These are phyloP conservation scores for Lentinula aciculospora DNA, from an alignment of 768 basidiomycete species.

Conservation along the genomic window DNA sequence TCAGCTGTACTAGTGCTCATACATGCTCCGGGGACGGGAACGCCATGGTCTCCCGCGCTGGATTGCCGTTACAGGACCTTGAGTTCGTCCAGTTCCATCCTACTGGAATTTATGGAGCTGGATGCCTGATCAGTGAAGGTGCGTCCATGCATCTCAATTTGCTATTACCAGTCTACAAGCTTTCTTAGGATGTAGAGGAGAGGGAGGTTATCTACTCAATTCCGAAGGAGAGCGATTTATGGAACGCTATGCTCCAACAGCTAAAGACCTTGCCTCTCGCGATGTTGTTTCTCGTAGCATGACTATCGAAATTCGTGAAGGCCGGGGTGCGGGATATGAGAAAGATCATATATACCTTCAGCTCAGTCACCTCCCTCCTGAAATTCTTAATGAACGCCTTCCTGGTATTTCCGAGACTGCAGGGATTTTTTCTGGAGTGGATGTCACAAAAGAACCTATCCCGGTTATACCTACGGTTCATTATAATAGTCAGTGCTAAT, in stretches of 20 bases:
- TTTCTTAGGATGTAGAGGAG: conserved; percentile 85
- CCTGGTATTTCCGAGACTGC: conserved; percentile 99
- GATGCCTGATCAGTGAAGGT: conserved; percentile 99
- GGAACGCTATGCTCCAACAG: conserved; percentile 99
- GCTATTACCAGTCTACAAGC: neutral
- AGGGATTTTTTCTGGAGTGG: conserved; percentile 96
- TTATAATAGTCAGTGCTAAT: conserved; percentile 79
- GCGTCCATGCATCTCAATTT: conserved; percentile 10
- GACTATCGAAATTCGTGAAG: conserved; percentile 98
- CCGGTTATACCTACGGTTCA: conserved; percentile 98
- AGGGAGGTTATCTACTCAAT: conserved; percentile 98
- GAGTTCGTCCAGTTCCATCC: conserved; percentile 99
- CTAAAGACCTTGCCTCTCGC: conserved; percentile 98
- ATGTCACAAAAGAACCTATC: conserved; percentile 99
- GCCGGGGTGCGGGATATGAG: conserved; percentile 96
- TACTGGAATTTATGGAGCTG: conserved; percentile 98
- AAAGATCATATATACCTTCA: conserved; percentile 97
- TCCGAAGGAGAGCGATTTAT: conserved; percentile 99
- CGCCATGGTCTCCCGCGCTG: conserved; percentile 96
- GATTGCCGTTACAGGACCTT: conserved; percentile 91
- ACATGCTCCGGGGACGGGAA: conserved; percentile 99
- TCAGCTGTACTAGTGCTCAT: conserved; percentile 97
- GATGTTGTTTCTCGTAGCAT: conserved; percentile 99
- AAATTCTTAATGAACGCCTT: conserved; percentile 91
- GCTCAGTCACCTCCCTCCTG: conserved; percentile 93